These are phyloP conservation scores for Gaeumannomyces sp. DNA, from an alignment of 2,329 filamentous ascomycete species.

Conservation along the genomic window DNA sequence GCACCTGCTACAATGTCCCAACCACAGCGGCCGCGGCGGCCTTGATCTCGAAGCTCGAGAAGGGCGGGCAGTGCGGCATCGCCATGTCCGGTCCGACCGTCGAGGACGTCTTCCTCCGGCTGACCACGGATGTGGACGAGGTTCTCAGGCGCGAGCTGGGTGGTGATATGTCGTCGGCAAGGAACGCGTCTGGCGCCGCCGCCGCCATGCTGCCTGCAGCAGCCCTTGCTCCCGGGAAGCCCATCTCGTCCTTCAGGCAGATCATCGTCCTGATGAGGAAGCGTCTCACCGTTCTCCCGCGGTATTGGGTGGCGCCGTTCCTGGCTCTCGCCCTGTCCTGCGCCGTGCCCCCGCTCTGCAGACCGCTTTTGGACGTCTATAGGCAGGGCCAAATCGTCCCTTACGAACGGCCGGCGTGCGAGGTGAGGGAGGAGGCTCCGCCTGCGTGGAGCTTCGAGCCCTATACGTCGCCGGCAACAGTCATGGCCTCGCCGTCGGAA, in stretches of 20 bases:
- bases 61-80: constrained; percentile 64
- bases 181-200: constrained; percentile 6
- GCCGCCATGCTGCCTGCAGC: constrained; percentile 3
- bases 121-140: constrained; percentile 72
- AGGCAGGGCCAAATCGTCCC: constrained; percentile 22
- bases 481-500: neutral
- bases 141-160: constrained; percentile 24
- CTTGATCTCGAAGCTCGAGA: constrained; percentile 65
- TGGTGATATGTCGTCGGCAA: neutral
- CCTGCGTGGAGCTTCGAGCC: neutral
- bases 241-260: constrained; percentile 65
- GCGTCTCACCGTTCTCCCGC: constrained; percentile 66
- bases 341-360: constrained; percentile 52
- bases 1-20: constrained; percentile 65
- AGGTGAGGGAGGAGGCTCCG: neutral
- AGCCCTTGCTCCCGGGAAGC: constrained; percentile 58
- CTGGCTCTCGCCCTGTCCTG: constrained; percentile 74
- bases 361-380: constrained; percentile 27
- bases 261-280: constrained; percentile 71
- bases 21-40: constrained; percentile 64
- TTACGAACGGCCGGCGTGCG: constrained; percentile 5
- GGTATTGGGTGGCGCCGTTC: constrained; percentile 71
- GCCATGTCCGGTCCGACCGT: constrained; percentile 84
- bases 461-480: neutral
- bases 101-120: constrained; percentile 83